Evolutionary conservation across 1,284 basidiomycete genomes (phyloP).

Genomic region (Cryptococcus hybrid): DNA sequence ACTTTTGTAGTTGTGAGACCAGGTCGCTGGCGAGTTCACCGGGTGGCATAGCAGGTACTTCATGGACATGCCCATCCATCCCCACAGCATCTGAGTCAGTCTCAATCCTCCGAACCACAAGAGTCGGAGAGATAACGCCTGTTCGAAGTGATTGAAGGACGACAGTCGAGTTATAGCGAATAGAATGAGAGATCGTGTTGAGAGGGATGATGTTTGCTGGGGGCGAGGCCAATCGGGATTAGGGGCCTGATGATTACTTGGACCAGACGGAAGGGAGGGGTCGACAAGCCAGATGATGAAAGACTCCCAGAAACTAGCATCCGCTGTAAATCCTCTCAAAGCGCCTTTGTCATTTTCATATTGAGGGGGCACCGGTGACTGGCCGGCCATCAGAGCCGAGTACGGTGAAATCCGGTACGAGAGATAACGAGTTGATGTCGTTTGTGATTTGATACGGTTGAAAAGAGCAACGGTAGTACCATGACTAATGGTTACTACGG

Average conservation of each 20-base stretch:
- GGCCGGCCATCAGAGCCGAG: slow-evolving; percentile 83
- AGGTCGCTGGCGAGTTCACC: slow-evolving; percentile 90
- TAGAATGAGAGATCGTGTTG: slow-evolving; percentile 54
- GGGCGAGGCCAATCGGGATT: slow-evolving; percentile 58
- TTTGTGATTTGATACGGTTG: slow-evolving; percentile 89
- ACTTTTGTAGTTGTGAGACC: slow-evolving; percentile 89
- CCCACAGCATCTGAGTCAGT: slow-evolving; percentile 86
- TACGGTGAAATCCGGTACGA: slow-evolving; percentile 85
- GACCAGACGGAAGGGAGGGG: slow-evolving; percentile 67
- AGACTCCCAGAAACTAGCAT: slow-evolving; percentile 61
- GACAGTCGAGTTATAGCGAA: slow-evolving; percentile 95
- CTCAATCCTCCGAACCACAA: slow-evolving; percentile 92
- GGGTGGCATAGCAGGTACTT: slow-evolving; percentile 56
- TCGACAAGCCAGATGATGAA: slow-evolving; percentile 82
- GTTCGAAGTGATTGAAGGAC: slow-evolving; percentile 93
- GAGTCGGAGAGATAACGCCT: slow-evolving; percentile 85
- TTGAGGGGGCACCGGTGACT: slow-evolving; percentile 63
- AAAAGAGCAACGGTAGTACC: slow-evolving; percentile 93
- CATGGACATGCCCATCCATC: slow-evolving; percentile 55
- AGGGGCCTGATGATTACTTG: slow-evolving; percentile 71
- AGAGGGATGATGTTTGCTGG: slow-evolving; percentile 80
- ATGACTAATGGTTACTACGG: slow-evolving; percentile 85
- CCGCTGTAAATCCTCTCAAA: slow-evolving; percentile 50
- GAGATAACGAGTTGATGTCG: slow-evolving; percentile 92
- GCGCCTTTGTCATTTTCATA: slow-evolving; percentile 11